Base-by-base conservation (phyloP, 1,284 basidiomycete genomes). In the Puccinia novopanici region DNA sequence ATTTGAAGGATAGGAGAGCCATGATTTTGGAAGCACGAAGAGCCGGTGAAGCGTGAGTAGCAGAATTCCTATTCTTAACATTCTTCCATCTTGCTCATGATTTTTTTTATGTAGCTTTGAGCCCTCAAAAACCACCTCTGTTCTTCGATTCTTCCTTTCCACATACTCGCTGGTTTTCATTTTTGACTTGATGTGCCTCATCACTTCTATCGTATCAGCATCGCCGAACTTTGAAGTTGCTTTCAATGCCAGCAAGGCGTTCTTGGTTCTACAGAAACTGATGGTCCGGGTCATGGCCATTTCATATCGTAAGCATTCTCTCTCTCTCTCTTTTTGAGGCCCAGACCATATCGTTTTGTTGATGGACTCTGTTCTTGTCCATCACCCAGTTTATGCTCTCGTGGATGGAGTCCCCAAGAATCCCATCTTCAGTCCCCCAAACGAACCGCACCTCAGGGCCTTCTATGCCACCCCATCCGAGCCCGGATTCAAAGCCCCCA, bases 211-310 rank as follows among this genome's bases (percentile, higher is more conserved):
- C n/a, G 52, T 78, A 30, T 78, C 76, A 55, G 19, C 76, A 42
- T 68, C 76, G 4, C 24, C 63, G 17, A 70, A 70, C 30, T 78
- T 78, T 50, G 65, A 71, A 15, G 50, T 78, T 50, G 67, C 65
- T 27, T 61, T 78, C 24, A 54, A 71, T 59, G 59, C 65, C 37
- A 70, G 50, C 40, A 55, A 78, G 45, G 54, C 48, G 8, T 78
- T 78, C 48, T 71, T 78, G 34, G 67, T 71, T 3, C 37, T 78
- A 45, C 76, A 78, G 40, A 78, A 78, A 37, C n/a, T 78, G 52
- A 78, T 78, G 76, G 67, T 78, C 15, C 63, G 76, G 45, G 37
- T 78, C 52, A 78, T 78, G 76, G 63, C 76, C 45, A 55, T 78
- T 19, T 78, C 65, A 42, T 78, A 78, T 50, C 55, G 76, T 78